phyloP scores from a whole-genome alignment of 805 yeast species.

The Maudiozyma barnettii region DNA sequence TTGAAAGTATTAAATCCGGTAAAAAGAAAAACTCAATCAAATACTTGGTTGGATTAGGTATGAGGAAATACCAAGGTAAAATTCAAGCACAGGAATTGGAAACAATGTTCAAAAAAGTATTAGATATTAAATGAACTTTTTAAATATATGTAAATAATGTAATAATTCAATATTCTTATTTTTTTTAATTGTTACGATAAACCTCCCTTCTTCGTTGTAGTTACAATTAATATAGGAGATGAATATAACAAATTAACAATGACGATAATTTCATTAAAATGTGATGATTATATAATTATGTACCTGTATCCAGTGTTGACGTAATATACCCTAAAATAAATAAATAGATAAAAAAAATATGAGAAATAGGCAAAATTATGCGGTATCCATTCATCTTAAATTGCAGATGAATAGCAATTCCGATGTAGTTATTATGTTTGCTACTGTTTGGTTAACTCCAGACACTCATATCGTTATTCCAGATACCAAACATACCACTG shows the following conservation, averaged over 20 bases:
- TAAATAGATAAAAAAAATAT: background rate
- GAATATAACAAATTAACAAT: too few species aligned
- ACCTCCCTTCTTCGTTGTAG: too few species aligned
- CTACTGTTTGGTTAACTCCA: slow-evolving; percentile 23
- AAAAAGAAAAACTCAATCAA: slow-evolving; percentile 58
- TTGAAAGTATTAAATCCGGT: slow-evolving; percentile 46
- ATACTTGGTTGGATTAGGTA: slow-evolving; percentile 72
- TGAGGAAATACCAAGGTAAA: slow-evolving; percentile 67
- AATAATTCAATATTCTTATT: background rate
- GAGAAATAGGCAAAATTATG: background rate
- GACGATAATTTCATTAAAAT: too few species aligned
- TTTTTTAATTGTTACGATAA: background rate
- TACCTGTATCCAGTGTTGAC: background rate
- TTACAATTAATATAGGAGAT: too few species aligned
- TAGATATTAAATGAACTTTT: slow-evolving; percentile 12
- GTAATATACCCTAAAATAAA: background rate
- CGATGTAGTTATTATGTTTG: too few species aligned
- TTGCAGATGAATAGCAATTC: too few species aligned
- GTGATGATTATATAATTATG: background rate
- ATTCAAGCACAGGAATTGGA: slow-evolving; percentile 31
- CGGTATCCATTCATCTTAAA: too few species aligned
- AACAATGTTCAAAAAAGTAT: slow-evolving; percentile 24
- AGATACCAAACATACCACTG: slow-evolving; percentile 5
- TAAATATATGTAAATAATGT: background rate
- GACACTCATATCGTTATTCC: slow-evolving; percentile 30